phyloP scores from a whole-genome alignment of 805 yeast genomes.

The Kazachstania bromeliacearum region DNA sequence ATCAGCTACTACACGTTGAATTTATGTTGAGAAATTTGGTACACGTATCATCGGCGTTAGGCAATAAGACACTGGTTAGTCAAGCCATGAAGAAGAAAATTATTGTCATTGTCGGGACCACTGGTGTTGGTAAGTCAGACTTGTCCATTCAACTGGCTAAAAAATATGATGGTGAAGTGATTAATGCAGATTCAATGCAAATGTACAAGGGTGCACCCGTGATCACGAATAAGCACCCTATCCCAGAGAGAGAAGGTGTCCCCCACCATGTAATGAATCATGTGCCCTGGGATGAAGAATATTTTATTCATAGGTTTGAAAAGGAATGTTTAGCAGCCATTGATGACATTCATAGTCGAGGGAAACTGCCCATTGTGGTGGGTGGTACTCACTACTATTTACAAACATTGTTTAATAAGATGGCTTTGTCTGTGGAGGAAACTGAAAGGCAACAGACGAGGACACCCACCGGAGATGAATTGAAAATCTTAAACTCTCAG shows the following conservation, averaged over 20 bases:
- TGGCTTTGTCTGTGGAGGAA: constrained; percentile 6
- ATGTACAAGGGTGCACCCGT: constrained; percentile 65
- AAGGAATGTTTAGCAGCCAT: constrained; percentile 57
- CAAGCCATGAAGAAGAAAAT: too few relatives aligned
- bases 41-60: too few relatives aligned
- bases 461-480: constrained; percentile 27
- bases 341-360: constrained; percentile 51
- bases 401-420: constrained; percentile 64
- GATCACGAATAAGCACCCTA: constrained; percentile 89
- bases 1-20: too few relatives aligned
- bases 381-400: constrained; percentile 96
- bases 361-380: constrained; percentile 76
- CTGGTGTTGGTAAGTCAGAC: constrained; percentile 94
- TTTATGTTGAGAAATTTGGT: too few relatives aligned
- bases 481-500: constrained; percentile 41
- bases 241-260: constrained; percentile 61
- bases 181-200: constrained; percentile 97
- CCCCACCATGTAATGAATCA: constrained; percentile 86
- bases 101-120: constrained; percentile 76
- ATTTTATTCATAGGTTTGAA: constrained; percentile 70
- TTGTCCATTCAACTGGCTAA: constrained; percentile 58
- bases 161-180: constrained; percentile 72
- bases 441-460: constrained; percentile 3
- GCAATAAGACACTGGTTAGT: too few relatives aligned
- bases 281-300: constrained; percentile 70